A percentile compares a stretch with the other conserved stretches of the same genome.
These are phyloP conservation scores for Beta vulgaris DNA, from an alignment of 148 eudicot species.

Conservation along the genomic window DNA sequence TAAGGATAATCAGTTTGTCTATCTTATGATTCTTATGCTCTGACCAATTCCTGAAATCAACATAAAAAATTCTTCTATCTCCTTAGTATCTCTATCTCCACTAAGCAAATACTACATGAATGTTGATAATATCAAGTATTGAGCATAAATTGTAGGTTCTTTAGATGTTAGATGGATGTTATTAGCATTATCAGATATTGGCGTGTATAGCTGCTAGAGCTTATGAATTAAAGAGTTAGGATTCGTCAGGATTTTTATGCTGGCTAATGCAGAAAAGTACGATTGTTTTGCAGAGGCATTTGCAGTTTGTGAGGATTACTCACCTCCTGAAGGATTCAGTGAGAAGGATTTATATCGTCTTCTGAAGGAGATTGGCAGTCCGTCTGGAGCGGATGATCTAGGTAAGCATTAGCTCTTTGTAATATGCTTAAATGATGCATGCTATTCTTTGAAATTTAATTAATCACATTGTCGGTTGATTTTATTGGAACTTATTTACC, in stretches of 20 bases:
- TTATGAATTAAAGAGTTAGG: background rate
- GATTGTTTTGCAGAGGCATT: slow-evolving; percentile 72
- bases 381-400: slow-evolving; percentile 81
- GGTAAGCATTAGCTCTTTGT: slow-evolving; percentile 40
- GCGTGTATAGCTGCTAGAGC: background rate
- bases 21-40: background rate
- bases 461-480: background rate
- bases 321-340: slow-evolving; percentile 90
- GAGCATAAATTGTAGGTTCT: background rate
- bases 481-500: background rate
- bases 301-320: slow-evolving; percentile 95
- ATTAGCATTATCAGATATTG: background rate
- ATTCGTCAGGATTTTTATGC: background rate
- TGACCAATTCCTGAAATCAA: background rate
- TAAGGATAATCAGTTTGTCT: background rate
- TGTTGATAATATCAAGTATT: background rate
- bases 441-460: background rate
- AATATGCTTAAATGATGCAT: background rate
- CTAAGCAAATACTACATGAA: background rate
- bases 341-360: slow-evolving; percentile 92
- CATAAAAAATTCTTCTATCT: background rate
- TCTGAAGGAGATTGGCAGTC: slow-evolving; percentile 89
- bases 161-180: background rate
- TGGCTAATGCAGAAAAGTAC: background rate
- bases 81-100: background rate